These are phyloP conservation scores for Geotrichum carabidarum DNA, from an alignment of 1,139 yeast genomes.

Conservation along the genomic window DNA sequence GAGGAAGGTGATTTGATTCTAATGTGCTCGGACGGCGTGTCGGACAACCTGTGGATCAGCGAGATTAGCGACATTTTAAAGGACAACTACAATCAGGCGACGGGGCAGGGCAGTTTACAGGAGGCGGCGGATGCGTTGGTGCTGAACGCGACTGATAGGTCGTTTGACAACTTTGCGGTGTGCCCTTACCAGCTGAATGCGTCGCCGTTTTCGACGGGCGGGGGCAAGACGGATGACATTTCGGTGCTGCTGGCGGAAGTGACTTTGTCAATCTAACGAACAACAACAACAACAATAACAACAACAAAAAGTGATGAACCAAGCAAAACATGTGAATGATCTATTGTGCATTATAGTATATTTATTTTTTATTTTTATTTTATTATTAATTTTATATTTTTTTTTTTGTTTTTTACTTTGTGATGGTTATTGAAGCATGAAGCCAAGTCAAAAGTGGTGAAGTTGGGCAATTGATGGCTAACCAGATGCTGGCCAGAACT, in stretches of 20 bases:
- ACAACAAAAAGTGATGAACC: background rate
- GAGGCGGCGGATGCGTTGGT: slow-evolving; percentile 21
- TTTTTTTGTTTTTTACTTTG: no score
- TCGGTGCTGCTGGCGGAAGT: slow-evolving; percentile 21
- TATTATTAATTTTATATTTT: background rate
- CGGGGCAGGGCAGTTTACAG: slow-evolving; percentile 13
- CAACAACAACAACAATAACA: background rate
- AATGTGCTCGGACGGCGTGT: slow-evolving; percentile 90
- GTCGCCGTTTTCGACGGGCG: slow-evolving; percentile 17
- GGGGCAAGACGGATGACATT: slow-evolving; percentile 26
- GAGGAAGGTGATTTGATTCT: slow-evolving; percentile 66
- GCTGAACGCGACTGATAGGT: slow-evolving; percentile 22
- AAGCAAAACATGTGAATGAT: background rate
- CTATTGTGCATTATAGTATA: background rate
- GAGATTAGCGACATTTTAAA: slow-evolving; percentile 58
- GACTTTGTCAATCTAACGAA: background rate
- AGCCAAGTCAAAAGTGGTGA: no score
- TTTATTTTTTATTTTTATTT: background rate
- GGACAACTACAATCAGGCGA: slow-evolving; percentile 28
- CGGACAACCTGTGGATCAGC: slow-evolving; percentile 72
- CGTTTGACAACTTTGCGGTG: slow-evolving; percentile 25
- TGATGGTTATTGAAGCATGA: no score
- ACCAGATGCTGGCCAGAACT: no score
- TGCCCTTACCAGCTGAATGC: slow-evolving; percentile 23
- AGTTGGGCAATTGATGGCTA: no score